Percentiles rank a stretch among this genome's conserved stretches.
Evolutionary conservation across 1,284 basidiomycete genomes (phyloP).

Genomic region (Rhodotorula sp.): DNA sequence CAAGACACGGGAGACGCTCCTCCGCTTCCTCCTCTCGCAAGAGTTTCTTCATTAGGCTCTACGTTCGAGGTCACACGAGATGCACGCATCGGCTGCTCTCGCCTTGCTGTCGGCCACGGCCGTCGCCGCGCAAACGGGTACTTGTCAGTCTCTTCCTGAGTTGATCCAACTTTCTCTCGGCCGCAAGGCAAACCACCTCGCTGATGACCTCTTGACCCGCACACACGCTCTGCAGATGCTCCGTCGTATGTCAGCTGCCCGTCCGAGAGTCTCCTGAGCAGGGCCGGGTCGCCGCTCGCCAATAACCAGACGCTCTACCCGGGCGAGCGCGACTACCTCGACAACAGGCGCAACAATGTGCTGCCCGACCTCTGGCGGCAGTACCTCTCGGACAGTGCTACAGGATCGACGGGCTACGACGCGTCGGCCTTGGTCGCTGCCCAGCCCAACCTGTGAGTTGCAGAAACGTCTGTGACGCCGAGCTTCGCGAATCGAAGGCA

Average conservation of each 20-base stretch:
- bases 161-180: not conserved
- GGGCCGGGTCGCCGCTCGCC: constrained; percentile 18
- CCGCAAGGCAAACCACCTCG: not conserved
- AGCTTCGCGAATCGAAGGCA: not conserved
- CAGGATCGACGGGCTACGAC: constrained; percentile 33
- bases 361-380: constrained; percentile 8
- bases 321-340: constrained; percentile 25
- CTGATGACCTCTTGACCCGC: not conserved
- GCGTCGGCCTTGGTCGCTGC: not conserved
- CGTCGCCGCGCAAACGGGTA: not conserved
- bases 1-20: too few relatives aligned
- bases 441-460: constrained; percentile 12
- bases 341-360: constrained; percentile 13
- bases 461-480: too few relatives aligned
- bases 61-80: not conserved
- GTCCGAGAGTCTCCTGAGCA: constrained; percentile 2
- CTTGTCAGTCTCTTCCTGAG: not conserved
- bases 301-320: constrained; percentile 20
- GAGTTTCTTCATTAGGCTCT: too few relatives aligned
- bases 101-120: not conserved
- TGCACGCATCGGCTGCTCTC: not conserved
- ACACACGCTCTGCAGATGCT: constrained; percentile 19
- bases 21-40: too few relatives aligned
- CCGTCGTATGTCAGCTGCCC: constrained; percentile 27
- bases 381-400: constrained; percentile 27